These are phyloP conservation scores for Agastache rugosa DNA, from an alignment of 257 asterid genomes.

Conservation along the genomic window DNA sequence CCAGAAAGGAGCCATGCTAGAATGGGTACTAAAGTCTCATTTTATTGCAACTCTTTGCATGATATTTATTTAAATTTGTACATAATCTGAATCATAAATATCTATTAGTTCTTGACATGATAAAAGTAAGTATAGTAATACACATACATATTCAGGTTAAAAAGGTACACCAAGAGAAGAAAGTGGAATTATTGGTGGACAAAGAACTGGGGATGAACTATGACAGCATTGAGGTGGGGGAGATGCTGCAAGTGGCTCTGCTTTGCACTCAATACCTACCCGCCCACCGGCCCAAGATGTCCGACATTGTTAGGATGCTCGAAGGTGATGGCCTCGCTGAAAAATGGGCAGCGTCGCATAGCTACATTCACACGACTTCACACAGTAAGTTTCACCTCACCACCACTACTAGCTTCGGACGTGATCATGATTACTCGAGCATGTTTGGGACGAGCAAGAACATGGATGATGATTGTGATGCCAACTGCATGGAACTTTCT, in stretches of 20 bases:
- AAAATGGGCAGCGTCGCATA: conserved; percentile 91
- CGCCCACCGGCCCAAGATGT: conserved; percentile 86
- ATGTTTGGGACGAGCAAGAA: conserved; percentile 59
- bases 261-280: conserved; percentile 89
- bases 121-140: neutral
- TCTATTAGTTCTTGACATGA: neutral
- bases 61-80: too few relatives aligned
- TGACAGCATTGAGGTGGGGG: conserved; percentile 82
- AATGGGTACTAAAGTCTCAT: conserved; percentile 60
- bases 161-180: conserved; percentile 74
- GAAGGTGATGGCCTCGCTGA: conserved; percentile 95
- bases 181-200: conserved; percentile 69
- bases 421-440: conserved; percentile 56
- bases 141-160: conserved; percentile 54
- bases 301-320: conserved; percentile 86
- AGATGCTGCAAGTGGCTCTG: conserved; percentile 90
- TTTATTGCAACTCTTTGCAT: neutral
- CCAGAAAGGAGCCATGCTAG: conserved; percentile 90
- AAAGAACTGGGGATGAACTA: conserved; percentile 67
- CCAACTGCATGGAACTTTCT: conserved; percentile 92
- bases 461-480: conserved; percentile 81
- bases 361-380: conserved; percentile 42
- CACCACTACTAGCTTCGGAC: conserved; percentile 27
- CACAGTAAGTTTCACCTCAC: conserved; percentile 33
- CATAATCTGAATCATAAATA: neutral